These are phyloP conservation scores for Globisporangium apiculatum DNA, from an alignment of 352 stramenopile genomes.

Conservation along the genomic window DNA sequence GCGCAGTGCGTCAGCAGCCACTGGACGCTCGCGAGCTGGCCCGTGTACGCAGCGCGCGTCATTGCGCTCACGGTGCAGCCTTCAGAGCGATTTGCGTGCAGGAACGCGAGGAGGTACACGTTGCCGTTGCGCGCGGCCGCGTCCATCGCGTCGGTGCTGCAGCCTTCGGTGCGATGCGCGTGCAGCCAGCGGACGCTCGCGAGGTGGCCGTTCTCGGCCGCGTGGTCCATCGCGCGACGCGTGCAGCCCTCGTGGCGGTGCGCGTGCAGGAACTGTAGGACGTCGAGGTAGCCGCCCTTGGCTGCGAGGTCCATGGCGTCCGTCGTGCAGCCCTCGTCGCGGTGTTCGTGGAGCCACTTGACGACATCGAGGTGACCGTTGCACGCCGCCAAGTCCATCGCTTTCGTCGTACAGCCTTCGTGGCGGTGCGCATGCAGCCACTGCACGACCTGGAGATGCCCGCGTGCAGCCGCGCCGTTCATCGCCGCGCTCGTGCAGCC, in stretches of 20 bases:
- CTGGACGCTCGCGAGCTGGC: constrained; percentile 24
- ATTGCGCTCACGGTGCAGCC: constrained; percentile 20
- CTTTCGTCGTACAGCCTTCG: constrained; percentile 36
- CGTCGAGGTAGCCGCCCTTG: constrained; percentile 23
- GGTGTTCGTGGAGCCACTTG: constrained; percentile 33
- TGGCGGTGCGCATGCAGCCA: constrained; percentile 32
- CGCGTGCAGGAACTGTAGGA: constrained; percentile 32
- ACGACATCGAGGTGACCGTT: constrained; percentile 40
- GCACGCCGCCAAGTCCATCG: constrained; percentile 50
- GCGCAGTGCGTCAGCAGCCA: constrained; percentile 22
- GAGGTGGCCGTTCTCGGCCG: constrained; percentile 32
- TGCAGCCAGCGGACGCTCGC: constrained; percentile 37
- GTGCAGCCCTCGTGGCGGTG: constrained; percentile 32
- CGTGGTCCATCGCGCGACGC: constrained; percentile 35
- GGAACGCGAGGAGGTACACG: constrained; percentile 23
- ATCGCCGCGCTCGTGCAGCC: constrained; percentile 41
- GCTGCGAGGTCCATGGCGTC: constrained; percentile 33
- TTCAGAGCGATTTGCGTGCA: constrained; percentile 19
- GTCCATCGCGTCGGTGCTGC: constrained; percentile 39
- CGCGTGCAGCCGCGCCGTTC: constrained; percentile 25
- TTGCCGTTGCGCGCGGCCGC: constrained; percentile 32
- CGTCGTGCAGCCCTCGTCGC: constrained; percentile 26
- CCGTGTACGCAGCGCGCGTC: constrained; percentile 6
- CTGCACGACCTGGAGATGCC: constrained; percentile 34
- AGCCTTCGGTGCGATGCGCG: constrained; percentile 22